These are phyloP conservation scores for Monsonia emarginata DNA, from an alignment of 441 rosid species.

Conservation along the genomic window DNA sequence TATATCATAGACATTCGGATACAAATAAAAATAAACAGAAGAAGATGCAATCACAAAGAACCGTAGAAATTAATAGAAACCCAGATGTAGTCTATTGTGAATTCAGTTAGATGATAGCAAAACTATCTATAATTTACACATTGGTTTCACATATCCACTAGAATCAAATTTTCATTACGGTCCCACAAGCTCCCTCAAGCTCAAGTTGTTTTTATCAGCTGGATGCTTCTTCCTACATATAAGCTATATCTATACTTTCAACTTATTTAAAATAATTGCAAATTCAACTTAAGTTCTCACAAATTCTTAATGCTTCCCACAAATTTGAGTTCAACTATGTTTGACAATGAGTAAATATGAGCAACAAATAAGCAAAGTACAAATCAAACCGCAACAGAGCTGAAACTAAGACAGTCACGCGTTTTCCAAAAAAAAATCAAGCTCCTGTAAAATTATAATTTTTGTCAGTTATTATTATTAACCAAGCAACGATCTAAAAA, in stretches of 20 bases:
- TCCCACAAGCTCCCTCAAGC: no score
- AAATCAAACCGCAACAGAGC: not conserved
- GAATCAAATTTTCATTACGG: no score
- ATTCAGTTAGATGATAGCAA: not conserved
- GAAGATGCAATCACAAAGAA: not conserved
- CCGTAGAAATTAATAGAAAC: not conserved
- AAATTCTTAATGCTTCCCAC: not conserved
- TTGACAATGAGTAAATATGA: not conserved
- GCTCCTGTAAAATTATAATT: not conserved
- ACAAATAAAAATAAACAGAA: not conserved
- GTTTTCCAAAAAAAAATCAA: not conserved
- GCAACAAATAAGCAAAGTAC: not conserved
- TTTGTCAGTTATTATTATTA: no score
- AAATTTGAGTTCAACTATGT: not conserved
- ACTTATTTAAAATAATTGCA: no score
- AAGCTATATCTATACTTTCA: not conserved
- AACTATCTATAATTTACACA: not conserved
- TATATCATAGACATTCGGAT: not conserved
- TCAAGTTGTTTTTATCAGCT: no score
- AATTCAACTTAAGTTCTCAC: not conserved
- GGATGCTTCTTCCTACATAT: no score
- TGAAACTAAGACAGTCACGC: not conserved
- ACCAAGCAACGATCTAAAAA: not conserved
- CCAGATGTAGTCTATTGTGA: not conserved
- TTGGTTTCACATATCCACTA: not conserved